Evolutionary conservation across 2,329 filamentous ascomycete genomes (phyloP), one percentile per base, ranked within the genome.

Genomic region (Scolecobasidium constrictum): DNA sequence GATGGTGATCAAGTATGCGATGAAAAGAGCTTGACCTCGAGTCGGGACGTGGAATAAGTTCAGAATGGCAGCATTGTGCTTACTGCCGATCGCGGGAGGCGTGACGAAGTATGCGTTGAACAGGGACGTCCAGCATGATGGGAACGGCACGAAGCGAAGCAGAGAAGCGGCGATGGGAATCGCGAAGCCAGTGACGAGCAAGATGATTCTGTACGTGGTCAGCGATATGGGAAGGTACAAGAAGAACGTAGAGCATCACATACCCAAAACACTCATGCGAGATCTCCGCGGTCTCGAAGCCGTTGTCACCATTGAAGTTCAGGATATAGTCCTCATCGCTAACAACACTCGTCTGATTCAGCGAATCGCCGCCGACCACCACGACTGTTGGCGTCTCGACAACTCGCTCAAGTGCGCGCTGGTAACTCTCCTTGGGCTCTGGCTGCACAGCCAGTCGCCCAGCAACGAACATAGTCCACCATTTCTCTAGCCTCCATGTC

Each of bases 11-110:
- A 69, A 53, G 37, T 64, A 52, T 9, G 56, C 35, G 23, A 73
- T 65, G 50, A 66, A 72, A 11, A 71, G 40, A 5, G 55, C 50
- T 35, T 71, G 68, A 1, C 67, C 67, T 1, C 59, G 44, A 1
- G 64, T 70, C 0, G 68, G 68, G 3, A 56, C 55, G 42, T 65
- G 64, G 2, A 60, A 56, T 6, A 60, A 51, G 3, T 55, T 51
- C 1, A 58, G 60, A 5, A 65, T 49, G 5, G 56, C 58, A 5
- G 53, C 56, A 28, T 55, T 46, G 16, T 59, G 51, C 40, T 59
- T 58, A 2, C 49, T 55, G 7, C 58, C 54, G 38, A 63, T 49
- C 17, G 50, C 42, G 22, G 48, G 51, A 1, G 61, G 60, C 31
- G 56, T 61, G 35, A 58, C 45, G n/a, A 62, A 39, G 44, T 56